Percentiles rank a stretch among this genome's conserved stretches.
Evolutionary conservation across 805 yeast species (phyloP).

Genomic region (Candida hungchunana): DNA sequence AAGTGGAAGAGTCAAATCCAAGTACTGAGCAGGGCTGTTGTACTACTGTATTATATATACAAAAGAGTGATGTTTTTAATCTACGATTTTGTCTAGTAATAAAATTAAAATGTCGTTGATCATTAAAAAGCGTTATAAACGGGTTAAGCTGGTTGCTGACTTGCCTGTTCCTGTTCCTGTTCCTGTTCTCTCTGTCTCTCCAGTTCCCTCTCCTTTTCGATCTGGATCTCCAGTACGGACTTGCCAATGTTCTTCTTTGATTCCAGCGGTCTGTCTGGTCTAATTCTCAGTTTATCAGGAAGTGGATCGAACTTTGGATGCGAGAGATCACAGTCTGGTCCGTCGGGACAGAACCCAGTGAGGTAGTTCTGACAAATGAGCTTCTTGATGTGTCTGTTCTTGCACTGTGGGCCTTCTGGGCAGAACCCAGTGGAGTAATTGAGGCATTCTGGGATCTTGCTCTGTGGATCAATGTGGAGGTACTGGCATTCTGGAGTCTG

Average conservation of each 20-base stretch:
- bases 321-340: conserved; percentile 62
- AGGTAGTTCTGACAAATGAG: conserved; percentile 73
- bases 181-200: conserved; percentile 17
- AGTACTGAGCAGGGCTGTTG: conserved; percentile 4
- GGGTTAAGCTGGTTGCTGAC: no score
- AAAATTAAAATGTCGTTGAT: no score
- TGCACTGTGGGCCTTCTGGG: conserved; percentile 84
- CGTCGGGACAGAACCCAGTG: conserved; percentile 92
- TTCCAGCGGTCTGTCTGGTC: conserved; percentile 29
- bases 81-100: background rate
- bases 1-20: conserved; percentile 15
- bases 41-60: background rate
- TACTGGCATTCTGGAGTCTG: conserved; percentile 93
- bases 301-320: conserved; percentile 74
- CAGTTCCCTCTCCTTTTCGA: conserved; percentile 24
- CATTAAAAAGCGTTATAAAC: no score
- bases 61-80: background rate
- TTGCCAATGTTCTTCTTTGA: conserved; percentile 14
- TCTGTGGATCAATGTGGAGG: conserved; percentile 84
- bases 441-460: conserved; percentile 82
- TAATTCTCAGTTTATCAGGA: conserved; percentile 36
- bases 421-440: conserved; percentile 88
- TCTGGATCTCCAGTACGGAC: conserved; percentile 25
- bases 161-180: conserved; percentile 3
- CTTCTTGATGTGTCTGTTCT: conserved; percentile 73